These are phyloP conservation scores for Moringa oleifera DNA, from an alignment of 345 rosid species.

Conservation along the genomic window DNA sequence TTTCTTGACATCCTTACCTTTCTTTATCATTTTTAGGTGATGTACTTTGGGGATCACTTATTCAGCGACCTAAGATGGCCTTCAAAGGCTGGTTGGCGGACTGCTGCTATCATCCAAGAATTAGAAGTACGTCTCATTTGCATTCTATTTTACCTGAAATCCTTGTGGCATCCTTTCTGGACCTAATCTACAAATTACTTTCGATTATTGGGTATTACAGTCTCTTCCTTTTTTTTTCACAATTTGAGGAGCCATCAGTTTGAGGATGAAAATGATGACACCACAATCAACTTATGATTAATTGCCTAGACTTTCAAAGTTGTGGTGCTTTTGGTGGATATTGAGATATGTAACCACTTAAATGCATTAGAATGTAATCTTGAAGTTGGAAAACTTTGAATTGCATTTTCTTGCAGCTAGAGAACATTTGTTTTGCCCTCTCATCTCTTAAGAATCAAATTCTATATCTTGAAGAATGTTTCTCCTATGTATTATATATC, in stretches of 20 bases:
- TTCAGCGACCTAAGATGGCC: constrained; percentile 97
- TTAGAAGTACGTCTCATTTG: constrained; percentile 53
- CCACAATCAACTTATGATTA: too few species aligned
- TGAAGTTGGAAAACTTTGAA: not conserved
- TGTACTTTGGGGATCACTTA: constrained; percentile 96
- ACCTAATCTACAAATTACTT: not conserved
- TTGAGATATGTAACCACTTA: not conserved
- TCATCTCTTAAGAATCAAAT: too few species aligned
- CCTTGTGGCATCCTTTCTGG: not conserved
- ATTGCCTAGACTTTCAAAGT: not conserved
- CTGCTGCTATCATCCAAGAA: constrained; percentile 95
- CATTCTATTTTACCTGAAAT: not conserved
- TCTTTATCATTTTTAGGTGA: constrained; percentile 48
- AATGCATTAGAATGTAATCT: not conserved
- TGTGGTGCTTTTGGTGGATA: not conserved
- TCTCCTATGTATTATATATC: not conserved
- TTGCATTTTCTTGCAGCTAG: not conserved
- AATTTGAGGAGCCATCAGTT: not conserved
- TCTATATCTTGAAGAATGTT: too few species aligned
- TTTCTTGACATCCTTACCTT: constrained; percentile 1
- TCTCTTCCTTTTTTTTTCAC: not conserved
- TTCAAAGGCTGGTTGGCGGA: constrained; percentile 97
- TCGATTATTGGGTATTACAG: not conserved
- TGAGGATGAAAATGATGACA: not conserved
- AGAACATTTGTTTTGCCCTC: too few species aligned